Conservation (phyloP, 1,284 basidiomycete genomes). For the Megacollybia platyphylla region DNA sequence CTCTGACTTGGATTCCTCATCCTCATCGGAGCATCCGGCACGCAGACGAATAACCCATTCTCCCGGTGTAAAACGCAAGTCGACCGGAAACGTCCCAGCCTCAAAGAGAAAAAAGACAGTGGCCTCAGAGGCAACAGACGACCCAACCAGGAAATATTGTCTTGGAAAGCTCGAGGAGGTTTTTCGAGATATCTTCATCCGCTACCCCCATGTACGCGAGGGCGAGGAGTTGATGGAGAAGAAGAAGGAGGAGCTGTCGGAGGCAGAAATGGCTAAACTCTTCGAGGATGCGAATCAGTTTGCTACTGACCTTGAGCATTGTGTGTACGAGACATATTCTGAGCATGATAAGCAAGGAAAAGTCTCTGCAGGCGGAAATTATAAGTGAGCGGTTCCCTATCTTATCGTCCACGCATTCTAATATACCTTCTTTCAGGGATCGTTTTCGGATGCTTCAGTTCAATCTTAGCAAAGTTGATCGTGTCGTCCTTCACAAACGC, state of each 20-base stretch:
- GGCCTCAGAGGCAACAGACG: conserved; percentile 32
- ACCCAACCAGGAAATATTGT: conserved; percentile 66
- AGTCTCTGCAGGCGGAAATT: conserved; percentile 55
- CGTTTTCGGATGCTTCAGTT: conserved; percentile 76
- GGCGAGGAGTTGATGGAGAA: conserved; percentile 18
- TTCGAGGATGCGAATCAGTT: conserved; percentile 44
- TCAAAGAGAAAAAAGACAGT: conserved; percentile 34
- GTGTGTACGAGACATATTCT: conserved; percentile 57
- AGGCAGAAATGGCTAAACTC: conserved; percentile 44
- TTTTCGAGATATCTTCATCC: conserved; percentile 53
- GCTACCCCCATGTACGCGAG: conserved; percentile 39
- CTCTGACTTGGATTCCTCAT: conserved; percentile 28
- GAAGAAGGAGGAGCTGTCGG: conserved; percentile 30
- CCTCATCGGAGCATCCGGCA: conserved; percentile 3
- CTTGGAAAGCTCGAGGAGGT: conserved; percentile 58
- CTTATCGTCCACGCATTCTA: conserved; percentile 6
- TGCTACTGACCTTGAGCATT: conserved; percentile 55
- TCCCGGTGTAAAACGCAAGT: conserved; percentile 28
- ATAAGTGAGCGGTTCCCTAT: conserved; percentile 48
- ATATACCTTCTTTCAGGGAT: conserved; percentile 34
- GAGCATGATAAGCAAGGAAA: conserved; percentile 68
- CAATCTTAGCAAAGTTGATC: conserved; percentile 67
- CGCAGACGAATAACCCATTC: conserved; percentile 10
- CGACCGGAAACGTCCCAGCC: conserved; percentile 20
- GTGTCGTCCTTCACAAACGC: conserved; percentile 59